A percentile compares a stretch with the other conserved stretches of the same genome.
Conservation (phyloP, 805 yeast species). For the Candida morakotiae region DNA sequence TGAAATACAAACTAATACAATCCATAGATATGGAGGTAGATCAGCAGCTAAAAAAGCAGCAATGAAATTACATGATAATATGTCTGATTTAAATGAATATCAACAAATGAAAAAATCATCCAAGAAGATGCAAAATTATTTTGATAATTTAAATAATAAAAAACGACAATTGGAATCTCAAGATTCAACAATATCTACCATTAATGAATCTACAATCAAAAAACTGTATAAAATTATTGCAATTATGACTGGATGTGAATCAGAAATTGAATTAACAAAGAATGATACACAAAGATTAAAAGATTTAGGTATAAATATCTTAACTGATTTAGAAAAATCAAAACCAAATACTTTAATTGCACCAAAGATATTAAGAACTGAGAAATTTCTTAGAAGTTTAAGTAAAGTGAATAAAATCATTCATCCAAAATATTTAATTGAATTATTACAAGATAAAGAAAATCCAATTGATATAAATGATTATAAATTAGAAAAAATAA, state of each 20-base stretch:
- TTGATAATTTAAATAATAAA: slow-evolving; percentile 28
- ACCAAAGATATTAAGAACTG: slow-evolving; percentile 80
- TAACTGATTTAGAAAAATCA: slow-evolving; percentile 39
- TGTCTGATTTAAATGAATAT: slow-evolving; percentile 63
- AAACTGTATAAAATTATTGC: slow-evolving; percentile 41
- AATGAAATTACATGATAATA: slow-evolving; percentile 59
- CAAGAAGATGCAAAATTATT: slow-evolving; percentile 33
- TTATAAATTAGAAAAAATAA: slow-evolving; percentile 32
- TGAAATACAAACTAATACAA: too few relatives aligned
- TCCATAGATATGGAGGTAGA: slow-evolving; percentile 23
- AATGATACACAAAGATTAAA: slow-evolving; percentile 41
- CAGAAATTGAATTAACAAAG: slow-evolving; percentile 30
- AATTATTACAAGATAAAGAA: slow-evolving; percentile 28
- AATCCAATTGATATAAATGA: slow-evolving; percentile 18
- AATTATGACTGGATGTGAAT: slow-evolving; percentile 65
- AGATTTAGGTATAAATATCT: slow-evolving; percentile 54
- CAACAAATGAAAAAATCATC: slow-evolving; percentile 48
- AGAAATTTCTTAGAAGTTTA: slow-evolving; percentile 73
- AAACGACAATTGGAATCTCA: too few relatives aligned
- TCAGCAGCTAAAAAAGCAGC: slow-evolving; percentile 69
- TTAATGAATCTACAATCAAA: slow-evolving; percentile 2
- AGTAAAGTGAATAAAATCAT: slow-evolving; percentile 52
- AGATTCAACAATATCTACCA: too few relatives aligned
- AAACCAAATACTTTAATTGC: slow-evolving; percentile 57
- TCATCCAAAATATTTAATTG: slow-evolving; percentile 51